Percentiles rank a stretch among this genome's conserved stretches.
phyloP scores from a whole-genome alignment of 129 eudicot genomes.

The Arctium lappa region DNA sequence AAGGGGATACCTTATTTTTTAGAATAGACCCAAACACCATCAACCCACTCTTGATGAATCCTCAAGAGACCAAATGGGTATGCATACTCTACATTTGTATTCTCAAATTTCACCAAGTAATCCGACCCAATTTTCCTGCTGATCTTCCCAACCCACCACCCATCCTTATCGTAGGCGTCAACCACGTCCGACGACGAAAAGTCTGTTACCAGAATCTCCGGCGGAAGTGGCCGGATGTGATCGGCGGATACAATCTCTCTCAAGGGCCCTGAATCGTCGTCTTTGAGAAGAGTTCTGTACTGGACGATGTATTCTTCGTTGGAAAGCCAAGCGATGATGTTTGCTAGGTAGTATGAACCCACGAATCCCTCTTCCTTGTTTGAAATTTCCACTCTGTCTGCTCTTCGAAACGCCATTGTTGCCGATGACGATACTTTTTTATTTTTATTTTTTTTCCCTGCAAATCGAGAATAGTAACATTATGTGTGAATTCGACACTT shows the following conservation, averaged over 20 bases:
- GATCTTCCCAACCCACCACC: slow-evolving; percentile 57
- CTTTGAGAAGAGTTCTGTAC: slow-evolving; percentile 40
- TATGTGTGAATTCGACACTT: background rate
- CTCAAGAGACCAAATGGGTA: slow-evolving; percentile 29
- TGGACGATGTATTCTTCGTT: slow-evolving; percentile 37
- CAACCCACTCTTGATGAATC: slow-evolving; percentile 51
- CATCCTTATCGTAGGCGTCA: slow-evolving; percentile 51
- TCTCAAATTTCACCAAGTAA: slow-evolving; percentile 39
- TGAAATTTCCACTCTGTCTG: slow-evolving; percentile 38
- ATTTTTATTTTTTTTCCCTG: background rate
- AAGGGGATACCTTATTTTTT: background rate
- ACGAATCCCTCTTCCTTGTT: slow-evolving; percentile 39
- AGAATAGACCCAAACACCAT: slow-evolving; percentile 42
- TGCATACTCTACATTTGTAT: slow-evolving; percentile 19
- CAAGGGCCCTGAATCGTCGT: slow-evolving; percentile 31
- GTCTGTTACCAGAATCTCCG: slow-evolving; percentile 6
- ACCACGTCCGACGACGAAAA: slow-evolving; percentile 29
- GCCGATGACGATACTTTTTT: background rate
- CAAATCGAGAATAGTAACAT: background rate
- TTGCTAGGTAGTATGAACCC: slow-evolving; percentile 47
- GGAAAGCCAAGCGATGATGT: slow-evolving; percentile 20
- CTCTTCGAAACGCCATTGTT: slow-evolving; percentile 30
- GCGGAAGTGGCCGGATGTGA: slow-evolving; percentile 47
- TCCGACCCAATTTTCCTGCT: background rate
- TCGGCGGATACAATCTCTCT: slow-evolving; percentile 33